A percentile compares a stretch with the other conserved stretches of the same genome.
phyloP scores from a whole-genome alignment of 768 basidiomycete species.

The Suillus occidentalis region DNA sequence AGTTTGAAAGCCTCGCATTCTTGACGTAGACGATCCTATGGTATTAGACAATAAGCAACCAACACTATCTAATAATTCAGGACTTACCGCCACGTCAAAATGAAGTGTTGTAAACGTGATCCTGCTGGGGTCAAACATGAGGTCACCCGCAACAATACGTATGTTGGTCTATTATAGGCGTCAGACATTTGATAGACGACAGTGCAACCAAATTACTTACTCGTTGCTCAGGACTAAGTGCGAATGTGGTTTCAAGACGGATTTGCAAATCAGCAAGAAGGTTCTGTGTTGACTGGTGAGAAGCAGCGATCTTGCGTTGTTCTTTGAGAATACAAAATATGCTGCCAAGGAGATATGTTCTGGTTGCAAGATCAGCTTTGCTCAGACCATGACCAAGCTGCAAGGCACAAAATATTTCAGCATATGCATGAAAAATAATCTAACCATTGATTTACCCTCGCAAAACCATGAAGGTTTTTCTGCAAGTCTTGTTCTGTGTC shows the following conservation, averaged over 20 bases:
- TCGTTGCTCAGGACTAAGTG: not conserved
- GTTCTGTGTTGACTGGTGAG: not conserved
- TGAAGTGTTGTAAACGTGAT: conserved; percentile 3
- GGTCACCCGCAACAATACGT: not conserved
- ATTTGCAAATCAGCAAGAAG: not conserved
- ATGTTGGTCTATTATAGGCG: not conserved
- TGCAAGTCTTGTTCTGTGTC: not conserved
- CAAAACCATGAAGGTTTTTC: not conserved
- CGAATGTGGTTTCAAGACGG: not conserved
- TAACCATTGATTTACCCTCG: no score
- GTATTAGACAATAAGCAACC: not conserved
- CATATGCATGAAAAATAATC: no score
- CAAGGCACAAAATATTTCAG: not conserved
- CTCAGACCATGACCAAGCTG: not conserved
- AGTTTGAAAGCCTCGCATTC: not conserved
- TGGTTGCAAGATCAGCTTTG: no score
- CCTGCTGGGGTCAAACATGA: not conserved
- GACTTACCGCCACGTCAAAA: conserved; percentile 1
- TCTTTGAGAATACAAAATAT: no score
- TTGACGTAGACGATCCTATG: not conserved
- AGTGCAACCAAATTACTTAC: not conserved
- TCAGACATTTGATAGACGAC: not conserved
- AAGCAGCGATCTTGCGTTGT: no score
- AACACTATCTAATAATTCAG: not conserved
- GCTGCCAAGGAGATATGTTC: no score